Conservation (phyloP, 768 basidiomycete genomes). For the Trametes cubensis region DNA sequence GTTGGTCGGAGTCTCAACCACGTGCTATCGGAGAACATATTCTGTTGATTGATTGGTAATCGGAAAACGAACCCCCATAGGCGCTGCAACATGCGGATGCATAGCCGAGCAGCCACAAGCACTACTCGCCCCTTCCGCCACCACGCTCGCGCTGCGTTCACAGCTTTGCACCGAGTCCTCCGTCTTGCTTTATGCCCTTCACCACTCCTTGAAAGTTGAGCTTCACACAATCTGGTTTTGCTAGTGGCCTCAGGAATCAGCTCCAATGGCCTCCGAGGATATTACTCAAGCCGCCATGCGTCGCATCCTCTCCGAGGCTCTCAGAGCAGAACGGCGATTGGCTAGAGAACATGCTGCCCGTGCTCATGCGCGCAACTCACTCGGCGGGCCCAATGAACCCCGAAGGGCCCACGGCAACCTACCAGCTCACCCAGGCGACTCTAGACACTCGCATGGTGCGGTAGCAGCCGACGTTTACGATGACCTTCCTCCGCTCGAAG, state of each 20-base stretch:
- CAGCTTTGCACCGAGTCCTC: too few relatives aligned
- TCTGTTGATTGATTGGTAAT: too few relatives aligned
- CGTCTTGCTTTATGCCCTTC: too few relatives aligned
- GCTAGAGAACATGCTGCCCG: not conserved
- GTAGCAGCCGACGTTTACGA: not conserved
- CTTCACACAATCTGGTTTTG: not conserved
- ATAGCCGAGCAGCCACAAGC: not conserved
- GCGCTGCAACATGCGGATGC: too few relatives aligned
- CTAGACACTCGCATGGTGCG: not conserved
- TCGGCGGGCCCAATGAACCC: not conserved
- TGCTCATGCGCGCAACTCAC: not conserved
- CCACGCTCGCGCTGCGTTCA: not conserved
- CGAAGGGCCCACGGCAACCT: not conserved
- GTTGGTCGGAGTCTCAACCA: too few relatives aligned
- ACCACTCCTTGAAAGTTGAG: too few relatives aligned
- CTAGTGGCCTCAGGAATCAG: not conserved
- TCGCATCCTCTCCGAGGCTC: conserved; percentile 5
- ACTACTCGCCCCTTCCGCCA: not conserved
- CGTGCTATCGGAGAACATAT: too few relatives aligned
- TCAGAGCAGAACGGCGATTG: not conserved
- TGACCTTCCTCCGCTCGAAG: conserved; percentile 19
- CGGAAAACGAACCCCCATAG: too few relatives aligned
- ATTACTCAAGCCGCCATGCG: not conserved
- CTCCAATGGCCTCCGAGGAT: not conserved
- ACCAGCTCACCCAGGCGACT: not conserved